A percentile compares a stretch with the other conserved stretches of the same genome.
Conservation (phyloP, 2,329 filamentous ascomycete species). For the Xylaria arbuscula region DNA sequence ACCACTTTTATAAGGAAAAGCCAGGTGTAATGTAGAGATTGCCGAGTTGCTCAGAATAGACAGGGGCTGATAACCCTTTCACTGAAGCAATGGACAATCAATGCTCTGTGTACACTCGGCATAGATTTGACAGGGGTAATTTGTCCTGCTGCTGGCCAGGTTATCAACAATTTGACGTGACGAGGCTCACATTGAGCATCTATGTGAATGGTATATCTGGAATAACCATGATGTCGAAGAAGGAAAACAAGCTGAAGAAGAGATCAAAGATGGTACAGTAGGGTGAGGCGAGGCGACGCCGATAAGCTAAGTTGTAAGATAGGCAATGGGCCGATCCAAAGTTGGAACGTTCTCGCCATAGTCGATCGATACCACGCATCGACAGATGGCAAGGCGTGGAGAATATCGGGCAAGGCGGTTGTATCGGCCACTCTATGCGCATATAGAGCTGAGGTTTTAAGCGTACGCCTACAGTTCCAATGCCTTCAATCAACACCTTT, state of each 20-base stretch:
- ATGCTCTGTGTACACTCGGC: background rate
- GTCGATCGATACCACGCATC: background rate
- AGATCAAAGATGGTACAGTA: slow-evolving; percentile 16
- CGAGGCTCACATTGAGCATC: slow-evolving; percentile 1
- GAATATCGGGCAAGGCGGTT: slow-evolving; percentile 6
- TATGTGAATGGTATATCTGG: slow-evolving; percentile 25
- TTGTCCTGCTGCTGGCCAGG: background rate
- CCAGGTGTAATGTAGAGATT: slow-evolving; percentile 13
- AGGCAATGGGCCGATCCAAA: slow-evolving; percentile 12
- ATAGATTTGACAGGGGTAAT: slow-evolving; percentile 2
- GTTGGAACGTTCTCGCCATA: background rate
- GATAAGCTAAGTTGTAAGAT: slow-evolving; percentile 8
- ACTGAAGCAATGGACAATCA: background rate
- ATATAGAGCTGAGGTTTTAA: slow-evolving; percentile 25
- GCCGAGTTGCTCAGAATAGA: background rate
- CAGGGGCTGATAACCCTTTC: background rate
- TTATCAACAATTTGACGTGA: slow-evolving; percentile 1
- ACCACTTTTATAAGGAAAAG: slow-evolving; percentile 29
- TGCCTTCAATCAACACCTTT: slow-evolving; percentile 17
- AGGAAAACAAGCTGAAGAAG: slow-evolving; percentile 10
- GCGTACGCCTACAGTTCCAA: slow-evolving; percentile 10
- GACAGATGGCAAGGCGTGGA: background rate
- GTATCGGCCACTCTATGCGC: slow-evolving; percentile 16
- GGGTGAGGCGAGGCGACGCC: background rate
- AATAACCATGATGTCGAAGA: background rate